Evolutionary conservation across 345 rosid species (phyloP).

Genomic region (Noccaea bulbosa): DNA sequence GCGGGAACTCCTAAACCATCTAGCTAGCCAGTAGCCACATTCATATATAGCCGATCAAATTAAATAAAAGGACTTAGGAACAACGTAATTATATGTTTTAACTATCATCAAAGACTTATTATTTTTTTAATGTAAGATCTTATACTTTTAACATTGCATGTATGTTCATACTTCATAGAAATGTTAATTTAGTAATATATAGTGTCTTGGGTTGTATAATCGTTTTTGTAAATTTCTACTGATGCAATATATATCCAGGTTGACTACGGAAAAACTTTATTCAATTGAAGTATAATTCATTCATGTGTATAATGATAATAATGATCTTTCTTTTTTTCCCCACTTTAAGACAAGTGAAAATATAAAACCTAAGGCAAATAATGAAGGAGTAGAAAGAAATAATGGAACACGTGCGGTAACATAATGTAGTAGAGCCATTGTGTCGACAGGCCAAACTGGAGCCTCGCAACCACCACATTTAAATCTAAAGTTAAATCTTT

Average conservation of each 20-base stretch:
- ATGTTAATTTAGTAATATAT: background rate
- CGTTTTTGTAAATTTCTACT: conserved; percentile 1
- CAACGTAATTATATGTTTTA: background rate
- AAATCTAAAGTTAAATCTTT: conserved; percentile 30
- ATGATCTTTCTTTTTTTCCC: background rate
- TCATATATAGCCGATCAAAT: background rate
- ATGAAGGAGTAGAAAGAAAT: conserved; percentile 40
- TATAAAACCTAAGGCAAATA: conserved; percentile 31
- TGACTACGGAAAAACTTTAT: conserved; percentile 1
- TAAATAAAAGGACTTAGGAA: conserved; percentile 1
- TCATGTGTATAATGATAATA: background rate
- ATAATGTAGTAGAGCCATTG: conserved; percentile 44
- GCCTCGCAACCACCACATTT: conserved; percentile 41
- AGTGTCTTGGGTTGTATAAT: background rate
- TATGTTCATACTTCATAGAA: background rate
- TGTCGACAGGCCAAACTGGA: conserved; percentile 46
- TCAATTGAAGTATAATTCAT: background rate
- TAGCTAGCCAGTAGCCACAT: background rate
- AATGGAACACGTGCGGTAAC: conserved; percentile 44
- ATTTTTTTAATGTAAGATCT: background rate
- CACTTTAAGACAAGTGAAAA: conserved; percentile 29
- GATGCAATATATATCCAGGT: conserved; percentile 28
- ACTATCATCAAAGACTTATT: background rate
- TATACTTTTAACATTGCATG: background rate
- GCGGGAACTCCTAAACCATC: background rate